Evolutionary conservation across 2,329 filamentous ascomycete genomes (phyloP).

Genomic region (Aspergillus carbonarius): DNA sequence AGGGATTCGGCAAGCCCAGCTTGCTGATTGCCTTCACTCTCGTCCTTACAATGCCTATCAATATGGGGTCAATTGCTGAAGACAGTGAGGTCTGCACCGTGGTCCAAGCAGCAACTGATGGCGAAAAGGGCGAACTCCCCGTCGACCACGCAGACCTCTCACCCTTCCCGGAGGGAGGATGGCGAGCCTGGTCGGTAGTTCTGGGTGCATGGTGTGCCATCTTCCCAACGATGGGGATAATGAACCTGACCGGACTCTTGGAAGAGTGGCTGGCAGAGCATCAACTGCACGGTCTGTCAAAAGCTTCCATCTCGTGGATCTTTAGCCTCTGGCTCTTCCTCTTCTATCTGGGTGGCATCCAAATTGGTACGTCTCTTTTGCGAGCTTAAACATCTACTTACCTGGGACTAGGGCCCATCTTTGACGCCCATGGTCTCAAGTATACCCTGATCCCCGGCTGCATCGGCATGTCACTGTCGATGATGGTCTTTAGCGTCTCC

Average conservation of each 20-base stretch:
- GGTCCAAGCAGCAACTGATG: not conserved
- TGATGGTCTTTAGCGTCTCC: conserved; percentile 14
- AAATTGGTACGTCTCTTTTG: conserved; percentile 24
- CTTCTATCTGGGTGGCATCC: conserved; percentile 32
- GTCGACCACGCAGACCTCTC: not conserved
- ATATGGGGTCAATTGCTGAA: not conserved
- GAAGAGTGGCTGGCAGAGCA: conserved; percentile 32
- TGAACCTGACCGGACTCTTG: conserved; percentile 34
- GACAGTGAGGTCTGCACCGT: not conserved
- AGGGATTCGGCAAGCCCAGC: not conserved
- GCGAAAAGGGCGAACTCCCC: not conserved
- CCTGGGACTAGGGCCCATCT: conserved; percentile 27
- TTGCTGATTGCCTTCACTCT: not conserved
- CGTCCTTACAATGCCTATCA: not conserved
- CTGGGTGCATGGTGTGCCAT: conserved; percentile 38
- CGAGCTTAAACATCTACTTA: not conserved
- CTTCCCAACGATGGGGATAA: conserved; percentile 35
- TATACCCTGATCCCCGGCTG: conserved; percentile 31
- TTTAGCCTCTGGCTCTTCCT: conserved; percentile 35
- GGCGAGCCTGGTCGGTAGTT: conserved; percentile 40
- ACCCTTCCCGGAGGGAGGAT: conserved; percentile 37
- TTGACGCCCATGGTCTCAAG: conserved; percentile 32
- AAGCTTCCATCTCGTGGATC: conserved; percentile 36
- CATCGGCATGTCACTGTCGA: conserved; percentile 18
- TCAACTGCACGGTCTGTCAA: conserved; percentile 30